These are phyloP conservation scores for Tetragonia tetragonoides DNA, from an alignment of 148 eudicot genomes.

Conservation along the genomic window DNA sequence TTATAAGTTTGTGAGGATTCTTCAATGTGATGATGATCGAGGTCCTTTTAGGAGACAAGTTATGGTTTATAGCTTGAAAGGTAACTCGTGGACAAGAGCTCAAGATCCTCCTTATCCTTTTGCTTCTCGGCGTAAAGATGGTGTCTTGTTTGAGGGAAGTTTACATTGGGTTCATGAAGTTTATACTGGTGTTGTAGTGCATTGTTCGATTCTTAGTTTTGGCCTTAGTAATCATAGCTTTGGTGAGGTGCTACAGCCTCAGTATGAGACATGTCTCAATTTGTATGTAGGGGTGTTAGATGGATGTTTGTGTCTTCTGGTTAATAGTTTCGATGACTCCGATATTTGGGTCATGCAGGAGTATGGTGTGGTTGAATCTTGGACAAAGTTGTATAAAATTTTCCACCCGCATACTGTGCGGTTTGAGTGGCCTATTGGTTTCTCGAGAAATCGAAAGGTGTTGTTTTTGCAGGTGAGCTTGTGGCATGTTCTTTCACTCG, in stretches of 20 bases:
- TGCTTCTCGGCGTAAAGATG: conserved; percentile 22
- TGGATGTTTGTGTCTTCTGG: conserved; percentile 33
- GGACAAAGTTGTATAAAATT: conserved; percentile 30
- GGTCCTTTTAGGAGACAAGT: conserved; percentile 17
- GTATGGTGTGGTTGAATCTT: conserved; percentile 28
- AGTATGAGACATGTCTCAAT: conserved; percentile 15
- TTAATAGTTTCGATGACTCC: conserved; percentile 25
- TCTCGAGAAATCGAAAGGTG: conserved; percentile 19
- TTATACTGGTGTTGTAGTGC: background rate
- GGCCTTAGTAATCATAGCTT: conserved; percentile 24
- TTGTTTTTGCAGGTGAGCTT: conserved; percentile 27
- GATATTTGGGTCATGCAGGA: conserved; percentile 36
- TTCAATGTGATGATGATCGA: conserved; percentile 17
- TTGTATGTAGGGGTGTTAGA: conserved; percentile 31
- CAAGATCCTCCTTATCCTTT: conserved; percentile 18
- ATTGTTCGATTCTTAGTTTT: conserved; percentile 18
- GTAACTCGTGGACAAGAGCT: conserved; percentile 26
- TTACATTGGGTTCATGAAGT: conserved; percentile 32
- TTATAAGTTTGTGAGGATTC: conserved; percentile 33
- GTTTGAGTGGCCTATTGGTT: conserved; percentile 33
- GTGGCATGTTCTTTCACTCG: conserved; percentile 26
- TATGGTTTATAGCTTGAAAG: conserved; percentile 35
- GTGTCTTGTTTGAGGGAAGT: conserved; percentile 22
- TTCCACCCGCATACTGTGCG: conserved; percentile 9
- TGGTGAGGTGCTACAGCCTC: conserved; percentile 25